Base-by-base conservation (phyloP, 208 protist genomes). In the Crithidia mellificae region DNA sequence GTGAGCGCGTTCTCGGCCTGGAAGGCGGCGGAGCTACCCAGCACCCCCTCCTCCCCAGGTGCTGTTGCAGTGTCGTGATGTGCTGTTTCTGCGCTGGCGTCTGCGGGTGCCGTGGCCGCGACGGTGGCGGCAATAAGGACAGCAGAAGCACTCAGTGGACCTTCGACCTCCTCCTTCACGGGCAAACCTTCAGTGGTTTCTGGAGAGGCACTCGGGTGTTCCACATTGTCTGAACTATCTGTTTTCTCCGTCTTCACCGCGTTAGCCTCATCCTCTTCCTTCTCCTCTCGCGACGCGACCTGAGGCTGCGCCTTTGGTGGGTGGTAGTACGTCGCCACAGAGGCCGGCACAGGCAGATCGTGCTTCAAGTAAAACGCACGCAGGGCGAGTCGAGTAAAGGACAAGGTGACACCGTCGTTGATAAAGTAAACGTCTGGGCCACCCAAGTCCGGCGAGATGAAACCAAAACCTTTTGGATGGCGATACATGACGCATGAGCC, bases 381-480 rank as follows among this genome's bases (percentile, higher is more conserved):
- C 61, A 94, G 56, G 17, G 81, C 88, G 38, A 87, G 76, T 19
- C 67, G 68, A 2, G 85, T 95, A 59, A 95, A 95, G 29, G 73
- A 72, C 66, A 77, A 77, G 36, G 72, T 39, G 7, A 95, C 68
- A 63, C 70, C 77, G 58, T 90, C 77, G 14, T 69, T 68, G 14
- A 80, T 84, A 55, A 95, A 95, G 80, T 92, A 95, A 7, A 95
- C 77, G 65, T 95, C 90, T 0, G 90, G 90, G 4, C 86, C 86
- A 12, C 90, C 90, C 2, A 88, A 12, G 41, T 87, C 81, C 3
- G 90, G 86, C 19, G 82, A 62, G 54, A 95, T 69, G 54, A 95
- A 95, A 52, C 90, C 90, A 66, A 91, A 95, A 43, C 74, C 78
- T 41, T 90, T 91, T 24, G 56, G 68, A 14, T 70, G 62, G 11